Evolutionary conservation across 139 green algal genomes (phyloP), one percentile per base, ranked within the genome.

Genomic region (Trebouxia sp.): DNA sequence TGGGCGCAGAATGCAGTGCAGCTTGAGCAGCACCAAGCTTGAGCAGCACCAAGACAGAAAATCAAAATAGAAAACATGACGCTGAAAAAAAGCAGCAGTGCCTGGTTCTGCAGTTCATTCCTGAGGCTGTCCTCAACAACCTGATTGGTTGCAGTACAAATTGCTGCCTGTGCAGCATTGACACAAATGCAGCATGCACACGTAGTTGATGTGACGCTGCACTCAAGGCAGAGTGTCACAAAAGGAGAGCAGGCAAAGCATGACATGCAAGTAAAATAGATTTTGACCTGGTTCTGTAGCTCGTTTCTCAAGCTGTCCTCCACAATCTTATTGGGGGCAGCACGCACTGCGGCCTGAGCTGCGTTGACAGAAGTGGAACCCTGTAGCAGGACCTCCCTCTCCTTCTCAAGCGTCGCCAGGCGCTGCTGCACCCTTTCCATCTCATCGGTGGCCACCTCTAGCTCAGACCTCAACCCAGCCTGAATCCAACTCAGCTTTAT

Each of bases 371-470:
- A 50, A 42, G 39, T 26, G 24, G 39, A n/a, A 22, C 39, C 39
- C 39, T 76, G 67, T 11, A 32, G 1, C 55, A 76, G 39, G 22
- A 76, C 39, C 20, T 55, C 39, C 14, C 53, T 76, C 83, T 98
- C 92, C 11, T 76, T 56, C 80, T 97, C 93, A 42, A 98, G 86
- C 5, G 84, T 76, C 11, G 84, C 39, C 76, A 98, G 79, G 20
- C 87, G 83, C 72, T 83, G 67, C 76, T 93, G 84, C 26, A 85
- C 87, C 6, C 89, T 80, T 30, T 94, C 91, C 67, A 94, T 83
- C 76, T 94, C 91, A 22, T 85, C 87, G 0, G 78, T 70, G 10
- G 91, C 81, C 30, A 97, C 84, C 67, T 97, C 94, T 78, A 96
- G 80, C 87, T 98, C 91, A 41, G 80, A 80, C 43, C 88, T 85